These are phyloP conservation scores for Coelastrella sp. DNA, from an alignment of 139 green algal species.

Conservation along the genomic window DNA sequence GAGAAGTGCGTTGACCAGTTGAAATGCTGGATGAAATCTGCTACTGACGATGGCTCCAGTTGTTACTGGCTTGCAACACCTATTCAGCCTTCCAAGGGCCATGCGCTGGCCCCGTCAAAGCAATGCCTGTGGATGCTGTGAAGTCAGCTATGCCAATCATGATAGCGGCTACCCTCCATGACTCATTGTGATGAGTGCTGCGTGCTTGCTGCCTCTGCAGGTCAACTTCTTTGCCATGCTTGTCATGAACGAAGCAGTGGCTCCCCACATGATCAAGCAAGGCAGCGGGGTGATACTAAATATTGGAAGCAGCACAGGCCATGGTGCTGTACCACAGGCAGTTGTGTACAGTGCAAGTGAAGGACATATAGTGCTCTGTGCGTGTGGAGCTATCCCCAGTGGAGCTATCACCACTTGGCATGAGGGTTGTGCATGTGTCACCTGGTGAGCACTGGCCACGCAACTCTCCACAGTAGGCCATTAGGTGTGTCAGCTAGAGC, in stretches of 20 bases:
- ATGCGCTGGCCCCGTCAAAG: no score
- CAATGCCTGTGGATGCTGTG: background rate
- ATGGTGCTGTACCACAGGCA: background rate
- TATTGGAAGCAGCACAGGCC: conserved; percentile 27
- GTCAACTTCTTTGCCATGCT: conserved; percentile 45
- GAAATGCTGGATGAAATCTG: no score
- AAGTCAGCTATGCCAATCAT: background rate
- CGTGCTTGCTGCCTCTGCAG: background rate
- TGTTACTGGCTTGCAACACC: no score
- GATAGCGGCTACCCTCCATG: background rate
- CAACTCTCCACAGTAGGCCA: background rate
- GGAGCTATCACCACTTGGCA: background rate
- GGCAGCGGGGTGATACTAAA: conserved; percentile 24
- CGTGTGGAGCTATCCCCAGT: conserved; percentile 9
- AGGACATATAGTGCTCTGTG: conserved; percentile 10
- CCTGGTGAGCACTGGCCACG: background rate
- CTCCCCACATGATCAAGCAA: conserved; percentile 24
- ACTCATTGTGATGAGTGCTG: background rate
- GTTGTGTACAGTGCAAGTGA: conserved; percentile 36
- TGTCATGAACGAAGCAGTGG: conserved; percentile 26
- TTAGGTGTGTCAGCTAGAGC: background rate
- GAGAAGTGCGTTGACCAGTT: no score
- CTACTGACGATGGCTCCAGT: no score
- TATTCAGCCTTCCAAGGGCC: no score
- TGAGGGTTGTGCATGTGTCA: conserved; percentile 30